These are phyloP conservation scores for Datura wrightii DNA, from an alignment of 257 asterid species.

Conservation along the genomic window DNA sequence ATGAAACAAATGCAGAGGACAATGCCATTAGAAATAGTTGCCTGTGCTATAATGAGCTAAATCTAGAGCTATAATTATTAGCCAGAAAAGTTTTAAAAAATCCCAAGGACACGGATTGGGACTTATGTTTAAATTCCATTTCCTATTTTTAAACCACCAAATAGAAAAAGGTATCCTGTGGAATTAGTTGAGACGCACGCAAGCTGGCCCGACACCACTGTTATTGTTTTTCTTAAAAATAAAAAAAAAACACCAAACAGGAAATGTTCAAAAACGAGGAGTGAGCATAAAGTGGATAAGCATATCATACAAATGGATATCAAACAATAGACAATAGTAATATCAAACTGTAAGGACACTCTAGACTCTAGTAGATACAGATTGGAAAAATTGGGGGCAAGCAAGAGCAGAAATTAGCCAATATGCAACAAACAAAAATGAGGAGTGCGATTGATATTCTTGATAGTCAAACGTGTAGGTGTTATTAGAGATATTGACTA, in stretches of 20 bases:
- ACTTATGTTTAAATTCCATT: slow-evolving; percentile 13
- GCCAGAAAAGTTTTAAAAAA: background rate
- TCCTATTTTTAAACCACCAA: background rate
- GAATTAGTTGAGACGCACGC: too few relatives aligned
- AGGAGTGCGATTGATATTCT: background rate
- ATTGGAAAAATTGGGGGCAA: slow-evolving; percentile 5
- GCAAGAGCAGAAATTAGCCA: background rate
- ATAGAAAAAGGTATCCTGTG: background rate
- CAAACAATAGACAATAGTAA: background rate
- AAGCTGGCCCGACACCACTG: too few relatives aligned
- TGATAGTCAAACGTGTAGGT: background rate
- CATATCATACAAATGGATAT: background rate
- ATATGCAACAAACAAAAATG: background rate
- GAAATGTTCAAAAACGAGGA: background rate
- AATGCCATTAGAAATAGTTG: background rate
- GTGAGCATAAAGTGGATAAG: background rate
- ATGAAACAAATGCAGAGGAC: background rate
- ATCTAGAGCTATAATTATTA: background rate
- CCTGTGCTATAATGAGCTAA: background rate
- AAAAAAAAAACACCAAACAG: background rate
- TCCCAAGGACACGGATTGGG: background rate
- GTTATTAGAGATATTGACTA: background rate
- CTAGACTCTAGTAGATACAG: background rate
- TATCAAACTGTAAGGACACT: background rate
- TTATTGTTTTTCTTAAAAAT: too few relatives aligned